Evolutionary conservation across 2,329 filamentous ascomycete species (phyloP), one percentile per base, ranked within the genome.

Genomic region (Pyrenochaeta sp.): DNA sequence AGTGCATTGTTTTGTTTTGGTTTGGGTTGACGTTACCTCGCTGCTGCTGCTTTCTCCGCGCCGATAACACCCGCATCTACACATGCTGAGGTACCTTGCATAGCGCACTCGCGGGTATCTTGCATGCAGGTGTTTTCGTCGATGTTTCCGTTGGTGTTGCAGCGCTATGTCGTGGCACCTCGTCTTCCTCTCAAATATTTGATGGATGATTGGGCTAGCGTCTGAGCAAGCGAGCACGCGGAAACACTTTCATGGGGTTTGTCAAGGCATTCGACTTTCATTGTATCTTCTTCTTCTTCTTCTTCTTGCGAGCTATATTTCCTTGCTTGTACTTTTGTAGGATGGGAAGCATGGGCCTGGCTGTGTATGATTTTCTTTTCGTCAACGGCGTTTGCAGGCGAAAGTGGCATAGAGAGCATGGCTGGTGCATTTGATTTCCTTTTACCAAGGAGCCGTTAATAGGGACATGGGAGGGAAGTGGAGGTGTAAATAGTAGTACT

Each of bases 1-100:
- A n/a, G n/a, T n/a, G n/a, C n/a, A n/a, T n/a, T n/a, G n/a, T n/a
- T 10, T 31, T 31, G 15, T 31, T 31, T 31, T 31, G 29, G 29
- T 31, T 31, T 19, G 15, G 6, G 10, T 17, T 31, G 29, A n/a
- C 29, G 29, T 18, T 17, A 31, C 29, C 24, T 8, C 18, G 22
- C 30, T 32, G 30, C 20, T 32, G 22, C 17, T 19, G 4, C 13
- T n/a, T n/a, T n/a, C n/a, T n/a, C n/a, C n/a, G n/a, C n/a, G n/a
- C n/a, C n/a, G n/a, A n/a, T n/a, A n/a, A n/a, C n/a, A n/a, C n/a
- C n/a, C n/a, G n/a, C n/a, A n/a, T n/a, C n/a, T n/a, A n/a, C n/a
- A n/a, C n/a, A n/a, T 19, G 15, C 14, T 6, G 7, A 10, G 30
- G 15, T 13, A 31, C 1, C 30, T 19, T 32, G 30, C 30, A 21